Evolutionary conservation across 306 rosid genomes (phyloP).

Genomic region (Vigna nakashimae): DNA sequence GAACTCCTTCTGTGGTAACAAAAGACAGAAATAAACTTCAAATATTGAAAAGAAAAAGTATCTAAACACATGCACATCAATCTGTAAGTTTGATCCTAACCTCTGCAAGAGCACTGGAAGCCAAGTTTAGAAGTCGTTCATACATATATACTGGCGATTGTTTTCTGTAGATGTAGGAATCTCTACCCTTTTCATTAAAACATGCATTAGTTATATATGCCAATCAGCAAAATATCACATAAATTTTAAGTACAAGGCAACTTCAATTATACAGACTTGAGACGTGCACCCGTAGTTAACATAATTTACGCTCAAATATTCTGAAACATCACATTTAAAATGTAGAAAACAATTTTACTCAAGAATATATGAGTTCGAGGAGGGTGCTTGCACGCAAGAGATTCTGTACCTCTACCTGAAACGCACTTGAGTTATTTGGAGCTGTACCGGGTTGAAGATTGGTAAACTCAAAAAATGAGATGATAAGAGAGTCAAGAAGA

Average conservation of each 20-base stretch:
- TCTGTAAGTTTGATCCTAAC: constrained; percentile 52
- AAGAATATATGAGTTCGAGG: neutral
- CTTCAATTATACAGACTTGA: neutral
- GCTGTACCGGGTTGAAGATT: constrained; percentile 50
- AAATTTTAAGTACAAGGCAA: constrained; percentile 3
- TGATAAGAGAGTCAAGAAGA: constrained; percentile 76
- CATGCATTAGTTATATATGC: constrained; percentile 2
- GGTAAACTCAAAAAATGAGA: constrained; percentile 65
- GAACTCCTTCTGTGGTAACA: constrained; percentile 62
- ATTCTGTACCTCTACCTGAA: constrained; percentile 56
- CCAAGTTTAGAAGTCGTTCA: constrained; percentile 75
- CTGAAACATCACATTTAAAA: neutral
- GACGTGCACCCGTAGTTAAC: neutral
- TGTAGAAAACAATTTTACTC: neutral
- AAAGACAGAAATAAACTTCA: constrained; percentile 18
- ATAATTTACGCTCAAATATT: neutral
- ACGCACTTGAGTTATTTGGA: constrained; percentile 49
- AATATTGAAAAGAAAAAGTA: neutral
- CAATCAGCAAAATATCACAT: constrained; percentile 7
- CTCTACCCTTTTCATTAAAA: constrained; percentile 51
- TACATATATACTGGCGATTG: constrained; percentile 72
- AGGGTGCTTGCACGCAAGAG: constrained; percentile 2
- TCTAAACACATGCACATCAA: neutral
- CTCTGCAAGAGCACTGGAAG: constrained; percentile 77
- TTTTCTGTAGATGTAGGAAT: constrained; percentile 43